These are phyloP conservation scores for Fusarium xyrophilum DNA, from an alignment of 2,329 filamentous ascomycete genomes.

Conservation along the genomic window DNA sequence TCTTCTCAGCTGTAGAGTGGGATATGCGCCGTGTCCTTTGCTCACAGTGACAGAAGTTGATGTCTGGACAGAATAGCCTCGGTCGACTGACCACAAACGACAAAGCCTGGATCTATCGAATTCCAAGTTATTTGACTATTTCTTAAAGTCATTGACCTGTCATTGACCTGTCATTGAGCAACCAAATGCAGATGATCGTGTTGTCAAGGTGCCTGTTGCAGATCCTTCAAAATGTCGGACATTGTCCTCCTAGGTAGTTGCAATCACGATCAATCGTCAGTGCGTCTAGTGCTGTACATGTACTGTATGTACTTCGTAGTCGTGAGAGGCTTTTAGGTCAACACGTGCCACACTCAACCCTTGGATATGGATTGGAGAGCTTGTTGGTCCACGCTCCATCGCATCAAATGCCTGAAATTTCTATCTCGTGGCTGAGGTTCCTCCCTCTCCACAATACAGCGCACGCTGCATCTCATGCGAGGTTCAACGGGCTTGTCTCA, in stretches of 20 bases:
- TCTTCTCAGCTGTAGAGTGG: background rate
- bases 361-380: background rate
- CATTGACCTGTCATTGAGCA: constrained; percentile 18
- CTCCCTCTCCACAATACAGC: background rate
- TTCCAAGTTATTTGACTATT: background rate
- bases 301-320: background rate
- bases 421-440: background rate
- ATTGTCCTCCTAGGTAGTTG: background rate
- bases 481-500: background rate
- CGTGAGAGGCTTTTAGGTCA: background rate
- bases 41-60: background rate
- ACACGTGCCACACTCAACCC: background rate
- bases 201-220: background rate
- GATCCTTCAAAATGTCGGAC: background rate
- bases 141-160: constrained; percentile 1
- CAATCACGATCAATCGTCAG: background rate
- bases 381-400: background rate
- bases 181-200: background rate
- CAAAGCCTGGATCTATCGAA: background rate
- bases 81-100: background rate
- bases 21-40: background rate
- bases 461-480: background rate
- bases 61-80: background rate
- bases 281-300: background rate
- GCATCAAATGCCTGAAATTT: background rate